A percentile compares a stretch with the other conserved stretches of the same genome.
phyloP scores from a whole-genome alignment of 139 green algal genomes.

The Axilococcus clingmanii region DNA sequence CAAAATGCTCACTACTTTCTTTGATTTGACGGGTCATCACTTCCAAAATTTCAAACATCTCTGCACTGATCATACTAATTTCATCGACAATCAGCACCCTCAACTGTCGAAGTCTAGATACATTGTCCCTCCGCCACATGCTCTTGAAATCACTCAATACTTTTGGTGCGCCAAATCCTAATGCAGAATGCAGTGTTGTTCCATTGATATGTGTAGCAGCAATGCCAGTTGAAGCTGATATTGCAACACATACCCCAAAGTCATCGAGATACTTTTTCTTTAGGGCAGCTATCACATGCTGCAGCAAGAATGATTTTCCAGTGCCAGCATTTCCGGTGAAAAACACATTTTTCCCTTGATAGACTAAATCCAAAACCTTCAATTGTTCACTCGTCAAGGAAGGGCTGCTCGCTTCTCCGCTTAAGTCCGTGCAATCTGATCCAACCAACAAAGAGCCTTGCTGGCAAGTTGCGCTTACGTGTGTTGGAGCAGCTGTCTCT shows the following conservation, averaged over 20 bases:
- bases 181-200: conserved; percentile 49
- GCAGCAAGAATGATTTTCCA: conserved; percentile 57
- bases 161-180: conserved; percentile 22
- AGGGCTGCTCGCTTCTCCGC: too few species aligned
- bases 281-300: conserved; percentile 31
- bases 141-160: conserved; percentile 15
- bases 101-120: conserved; percentile 28
- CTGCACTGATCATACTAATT: conserved; percentile 48
- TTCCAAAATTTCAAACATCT: conserved; percentile 41
- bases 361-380: conserved; percentile 25
- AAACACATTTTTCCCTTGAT: conserved; percentile 33
- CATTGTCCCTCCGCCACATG: conserved; percentile 5
- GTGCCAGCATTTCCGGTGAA: conserved; percentile 54
- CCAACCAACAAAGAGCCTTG: too few species aligned
- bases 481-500: too few species aligned
- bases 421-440: too few species aligned
- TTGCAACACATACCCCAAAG: conserved; percentile 26
- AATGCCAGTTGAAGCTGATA: conserved; percentile 36
- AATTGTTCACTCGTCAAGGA: conserved; percentile 31
- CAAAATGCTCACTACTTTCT: conserved; percentile 34
- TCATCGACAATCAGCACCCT: conserved; percentile 49
- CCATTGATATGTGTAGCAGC: conserved; percentile 36
- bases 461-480: too few species aligned
- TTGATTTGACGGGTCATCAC: conserved; percentile 19
- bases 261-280: too few species aligned